A percentile compares a stretch with the other conserved stretches of the same genome.
Evolutionary conservation across 768 basidiomycete species (phyloP).

Genomic region (Kwoniella pini): DNA sequence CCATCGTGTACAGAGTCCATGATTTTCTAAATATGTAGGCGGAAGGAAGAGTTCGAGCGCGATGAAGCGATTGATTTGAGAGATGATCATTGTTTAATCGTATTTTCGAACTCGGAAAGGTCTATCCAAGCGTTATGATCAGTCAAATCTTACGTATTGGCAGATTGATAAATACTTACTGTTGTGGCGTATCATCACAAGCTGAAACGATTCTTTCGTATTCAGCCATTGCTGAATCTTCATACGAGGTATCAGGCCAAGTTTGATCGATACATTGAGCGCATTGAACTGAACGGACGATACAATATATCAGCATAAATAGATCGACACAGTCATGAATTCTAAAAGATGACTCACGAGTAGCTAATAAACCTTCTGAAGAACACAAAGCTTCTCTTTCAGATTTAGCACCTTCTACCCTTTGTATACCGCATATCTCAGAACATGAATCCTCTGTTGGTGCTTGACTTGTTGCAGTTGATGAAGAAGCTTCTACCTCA

Average conservation of each 20-base stretch:
- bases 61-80: not conserved
- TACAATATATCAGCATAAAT: not conserved
- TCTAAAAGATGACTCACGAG: slow-evolving; percentile 30
- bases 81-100: not conserved
- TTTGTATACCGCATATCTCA: slow-evolving; percentile 25
- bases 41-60: not conserved
- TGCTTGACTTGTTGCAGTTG: not conserved
- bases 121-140: not conserved
- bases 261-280: slow-evolving; percentile 46
- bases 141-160: not conserved
- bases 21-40: no score
- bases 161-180: slow-evolving; percentile 24
- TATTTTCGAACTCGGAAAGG: slow-evolving; percentile 4
- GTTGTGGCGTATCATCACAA: slow-evolving; percentile 30
- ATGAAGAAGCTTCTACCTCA: slow-evolving; percentile 9
- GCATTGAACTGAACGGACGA: slow-evolving; percentile 30
- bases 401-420: slow-evolving; percentile 33
- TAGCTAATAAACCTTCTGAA: slow-evolving; percentile 31
- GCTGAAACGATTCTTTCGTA: slow-evolving; percentile 39
- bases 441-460: slow-evolving; percentile 21
- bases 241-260: slow-evolving; percentile 42
- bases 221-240: slow-evolving; percentile 47
- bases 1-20: no score
- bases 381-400: slow-evolving; percentile 42
- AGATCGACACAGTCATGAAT: not conserved